phyloP scores from a whole-genome alignment of 495 filamentous ascomycete genomes.

The Umbilicaria muhlenbergii region DNA sequence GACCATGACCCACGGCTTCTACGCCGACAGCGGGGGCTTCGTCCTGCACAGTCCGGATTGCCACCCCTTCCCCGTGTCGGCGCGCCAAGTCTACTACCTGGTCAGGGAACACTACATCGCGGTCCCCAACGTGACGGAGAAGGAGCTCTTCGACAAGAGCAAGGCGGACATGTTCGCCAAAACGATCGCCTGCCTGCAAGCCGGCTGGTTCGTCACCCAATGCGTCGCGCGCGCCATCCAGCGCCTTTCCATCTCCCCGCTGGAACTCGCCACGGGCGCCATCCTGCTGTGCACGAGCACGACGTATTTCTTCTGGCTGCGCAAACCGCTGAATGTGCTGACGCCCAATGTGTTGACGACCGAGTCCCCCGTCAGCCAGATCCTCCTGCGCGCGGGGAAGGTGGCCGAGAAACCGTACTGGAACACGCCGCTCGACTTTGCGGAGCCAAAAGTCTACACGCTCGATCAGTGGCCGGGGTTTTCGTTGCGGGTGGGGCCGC shows the following conservation, averaged over 20 bases:
- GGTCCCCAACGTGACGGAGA: conserved; percentile 5
- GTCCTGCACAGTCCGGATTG: conserved; percentile 10
- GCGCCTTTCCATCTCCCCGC: conserved; percentile 15
- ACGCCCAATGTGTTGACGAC: conserved; percentile 3
- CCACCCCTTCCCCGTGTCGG: conserved; percentile 17
- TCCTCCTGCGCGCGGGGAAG: background rate
- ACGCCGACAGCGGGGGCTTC: conserved; percentile 25
- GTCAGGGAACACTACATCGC: conserved; percentile 9
- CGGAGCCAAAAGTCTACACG: conserved; percentile 12
- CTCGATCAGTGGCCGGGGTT: background rate
- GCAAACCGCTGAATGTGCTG: conserved; percentile 18
- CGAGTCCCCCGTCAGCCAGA: background rate
- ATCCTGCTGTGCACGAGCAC: conserved; percentile 15
- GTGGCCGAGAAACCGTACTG: conserved; percentile 1
- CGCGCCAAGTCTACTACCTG: conserved; percentile 21
- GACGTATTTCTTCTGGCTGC: conserved; percentile 12
- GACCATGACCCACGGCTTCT: conserved; percentile 23
- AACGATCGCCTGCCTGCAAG: conserved; percentile 14
- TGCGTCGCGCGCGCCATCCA: conserved; percentile 10
- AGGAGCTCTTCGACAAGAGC: conserved; percentile 20
- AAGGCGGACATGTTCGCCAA: conserved; percentile 17
- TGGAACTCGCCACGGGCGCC: conserved; percentile 19
- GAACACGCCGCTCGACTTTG: conserved; percentile 19
- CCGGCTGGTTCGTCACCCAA: conserved; percentile 15
- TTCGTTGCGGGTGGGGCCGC: conserved; percentile 1